Conservation (phyloP, 352 stramenopile species). For the Phytophthora pseudosyringae region DNA sequence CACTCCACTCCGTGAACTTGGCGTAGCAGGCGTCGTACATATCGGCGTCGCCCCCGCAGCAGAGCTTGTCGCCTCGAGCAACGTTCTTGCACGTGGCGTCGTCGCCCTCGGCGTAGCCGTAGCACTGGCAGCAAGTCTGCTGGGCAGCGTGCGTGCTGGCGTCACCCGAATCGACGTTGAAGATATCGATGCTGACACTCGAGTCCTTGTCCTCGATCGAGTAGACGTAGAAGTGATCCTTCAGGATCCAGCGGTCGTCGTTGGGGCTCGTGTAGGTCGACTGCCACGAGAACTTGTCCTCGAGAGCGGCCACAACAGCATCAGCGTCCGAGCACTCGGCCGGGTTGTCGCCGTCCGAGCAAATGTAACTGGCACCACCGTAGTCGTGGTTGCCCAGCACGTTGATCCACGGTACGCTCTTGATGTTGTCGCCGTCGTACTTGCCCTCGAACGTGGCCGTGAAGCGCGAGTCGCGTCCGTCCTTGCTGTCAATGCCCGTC, state of each 20-base stretch:
- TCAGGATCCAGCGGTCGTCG: slow-evolving; percentile 57
- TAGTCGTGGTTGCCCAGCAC: slow-evolving; percentile 81
- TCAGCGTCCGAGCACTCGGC: slow-evolving; percentile 35
- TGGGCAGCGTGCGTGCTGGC: slow-evolving; percentile 53
- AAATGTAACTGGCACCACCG: slow-evolving; percentile 66
- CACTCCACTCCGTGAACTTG: slow-evolving; percentile 52
- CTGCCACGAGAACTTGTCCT: slow-evolving; percentile 59
- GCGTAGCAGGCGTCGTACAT: slow-evolving; percentile 52
- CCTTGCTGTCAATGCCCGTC: slow-evolving; percentile 55
- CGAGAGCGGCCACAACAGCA: slow-evolving; percentile 31
- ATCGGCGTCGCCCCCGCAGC: slow-evolving; percentile 39
- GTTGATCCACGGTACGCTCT: slow-evolving; percentile 63
- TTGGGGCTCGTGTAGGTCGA: slow-evolving; percentile 56
- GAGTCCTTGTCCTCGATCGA: slow-evolving; percentile 46
- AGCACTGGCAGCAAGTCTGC: slow-evolving; percentile 69
- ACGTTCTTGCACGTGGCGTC: slow-evolving; percentile 51
- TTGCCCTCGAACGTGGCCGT: slow-evolving; percentile 63
- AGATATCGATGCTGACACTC: slow-evolving; percentile 62
- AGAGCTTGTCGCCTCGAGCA: slow-evolving; percentile 47
- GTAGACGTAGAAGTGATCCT: slow-evolving; percentile 68
- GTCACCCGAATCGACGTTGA: slow-evolving; percentile 68
- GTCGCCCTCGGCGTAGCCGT: slow-evolving; percentile 53
- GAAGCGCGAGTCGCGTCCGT: slow-evolving; percentile 56
- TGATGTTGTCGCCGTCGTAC: slow-evolving; percentile 56
- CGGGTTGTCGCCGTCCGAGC: slow-evolving; percentile 40